Evolutionary conservation across 371 early-diverging fungal species (phyloP).

Genomic region (Apophysomyces elegans): DNA sequence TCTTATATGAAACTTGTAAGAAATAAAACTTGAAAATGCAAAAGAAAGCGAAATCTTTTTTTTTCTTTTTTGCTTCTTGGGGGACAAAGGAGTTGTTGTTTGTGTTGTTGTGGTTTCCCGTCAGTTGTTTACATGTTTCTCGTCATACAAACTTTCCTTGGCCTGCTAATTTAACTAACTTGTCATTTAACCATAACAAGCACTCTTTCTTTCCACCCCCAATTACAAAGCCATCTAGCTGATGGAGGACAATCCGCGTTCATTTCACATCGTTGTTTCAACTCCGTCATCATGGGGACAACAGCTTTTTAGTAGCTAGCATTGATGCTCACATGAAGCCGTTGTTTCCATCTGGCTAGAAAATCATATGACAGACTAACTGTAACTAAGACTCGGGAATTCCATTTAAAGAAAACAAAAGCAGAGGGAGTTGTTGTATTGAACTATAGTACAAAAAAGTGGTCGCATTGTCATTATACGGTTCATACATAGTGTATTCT

Average conservation of each 20-base stretch:
- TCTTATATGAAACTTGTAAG: not conserved
- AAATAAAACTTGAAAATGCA: too few relatives aligned
- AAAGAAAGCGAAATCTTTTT: too few relatives aligned
- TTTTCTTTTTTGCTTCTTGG: too few relatives aligned
- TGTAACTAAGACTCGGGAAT: not conserved
- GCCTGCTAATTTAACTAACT: constrained; percentile 1
- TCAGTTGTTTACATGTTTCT: not conserved
- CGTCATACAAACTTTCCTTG: not conserved
- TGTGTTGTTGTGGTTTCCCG: not conserved
- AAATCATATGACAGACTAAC: not conserved
- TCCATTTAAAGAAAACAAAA: not conserved
- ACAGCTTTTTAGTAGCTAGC: not conserved
- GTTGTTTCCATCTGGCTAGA: not conserved
- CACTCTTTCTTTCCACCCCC: not conserved
- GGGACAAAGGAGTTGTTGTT: too few relatives aligned
- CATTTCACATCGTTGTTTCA: constrained; percentile 6
- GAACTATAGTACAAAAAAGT: constrained; percentile 8
- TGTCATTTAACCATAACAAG: constrained; percentile 11
- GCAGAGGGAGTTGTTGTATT: constrained; percentile 1
- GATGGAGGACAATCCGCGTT: not conserved
- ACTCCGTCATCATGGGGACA: constrained; percentile 10
- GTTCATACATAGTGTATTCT: not conserved
- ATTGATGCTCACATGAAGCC: constrained; percentile 1
- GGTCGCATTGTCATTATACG: constrained; percentile 4
- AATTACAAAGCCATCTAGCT: too few relatives aligned